A percentile compares a stretch with the other conserved stretches of the same genome.
phyloP scores from a whole-genome alignment of 345 rosid species.

The Kandelia obovata region DNA sequence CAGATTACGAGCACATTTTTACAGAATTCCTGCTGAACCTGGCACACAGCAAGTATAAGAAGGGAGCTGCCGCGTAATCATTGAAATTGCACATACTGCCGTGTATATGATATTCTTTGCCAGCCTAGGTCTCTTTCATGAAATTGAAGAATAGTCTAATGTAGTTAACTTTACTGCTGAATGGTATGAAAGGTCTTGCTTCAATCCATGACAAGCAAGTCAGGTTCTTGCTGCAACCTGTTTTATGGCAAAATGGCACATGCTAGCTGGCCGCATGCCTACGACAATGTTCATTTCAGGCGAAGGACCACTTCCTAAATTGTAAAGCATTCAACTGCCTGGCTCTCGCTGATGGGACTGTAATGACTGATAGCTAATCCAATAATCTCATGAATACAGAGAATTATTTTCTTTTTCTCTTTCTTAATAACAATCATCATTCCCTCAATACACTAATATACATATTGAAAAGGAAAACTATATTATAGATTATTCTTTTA shows the following conservation, averaged over 20 bases:
- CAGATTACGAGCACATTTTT: slow-evolving; percentile 75
- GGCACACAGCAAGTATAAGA: slow-evolving; percentile 37
- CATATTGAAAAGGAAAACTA: too few species aligned
- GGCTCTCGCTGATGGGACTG: not conserved
- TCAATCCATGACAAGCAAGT: slow-evolving; percentile 8
- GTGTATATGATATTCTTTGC: slow-evolving; percentile 14
- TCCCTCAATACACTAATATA: too few species aligned
- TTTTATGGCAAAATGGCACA: slow-evolving; percentile 19
- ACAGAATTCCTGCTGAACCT: slow-evolving; percentile 70
- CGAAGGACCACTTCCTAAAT: not conserved
- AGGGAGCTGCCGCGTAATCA: slow-evolving; percentile 21
- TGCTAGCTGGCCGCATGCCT: not conserved
- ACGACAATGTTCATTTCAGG: not conserved
- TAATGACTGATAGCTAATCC: too few species aligned
- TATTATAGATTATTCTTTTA: too few species aligned
- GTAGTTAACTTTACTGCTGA: slow-evolving; percentile 13
- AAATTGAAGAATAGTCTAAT: slow-evolving; percentile 21
- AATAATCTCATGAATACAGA: too few species aligned
- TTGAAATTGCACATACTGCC: not conserved
- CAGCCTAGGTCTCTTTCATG: slow-evolving; percentile 8
- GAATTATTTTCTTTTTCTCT: too few species aligned
- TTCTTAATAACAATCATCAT: too few species aligned
- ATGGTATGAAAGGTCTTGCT: slow-evolving; percentile 17
- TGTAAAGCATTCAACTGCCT: not conserved
- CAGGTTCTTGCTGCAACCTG: slow-evolving; percentile 4